Evolutionary conservation across 305 asterid genomes (phyloP).

Genomic region (Nicotiana rustica): DNA sequence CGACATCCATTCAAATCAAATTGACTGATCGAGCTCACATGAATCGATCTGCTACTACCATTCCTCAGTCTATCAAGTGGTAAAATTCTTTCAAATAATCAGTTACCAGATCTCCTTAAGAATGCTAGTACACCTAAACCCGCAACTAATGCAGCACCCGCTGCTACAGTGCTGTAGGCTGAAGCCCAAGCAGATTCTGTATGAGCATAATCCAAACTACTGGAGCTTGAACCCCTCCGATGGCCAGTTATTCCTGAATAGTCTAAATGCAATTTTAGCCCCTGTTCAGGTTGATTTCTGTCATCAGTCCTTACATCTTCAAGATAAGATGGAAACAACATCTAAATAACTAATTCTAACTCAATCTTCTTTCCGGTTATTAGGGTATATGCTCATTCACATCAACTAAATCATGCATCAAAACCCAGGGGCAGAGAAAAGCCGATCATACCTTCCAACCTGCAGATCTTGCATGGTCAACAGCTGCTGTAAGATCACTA

Average conservation of each 20-base stretch:
- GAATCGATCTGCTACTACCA: not conserved
- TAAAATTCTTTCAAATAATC: slow-evolving; percentile 33
- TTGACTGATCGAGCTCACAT: not conserved
- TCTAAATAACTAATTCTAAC: not conserved
- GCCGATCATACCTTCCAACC: slow-evolving; percentile 87
- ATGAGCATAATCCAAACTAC: slow-evolving; percentile 56
- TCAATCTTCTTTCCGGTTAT: slow-evolving; percentile 18
- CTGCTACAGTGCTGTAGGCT: slow-evolving; percentile 77
- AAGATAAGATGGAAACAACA: not conserved
- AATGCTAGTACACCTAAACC: slow-evolving; percentile 71
- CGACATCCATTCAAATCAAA: not conserved
- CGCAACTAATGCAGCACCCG: slow-evolving; percentile 83
- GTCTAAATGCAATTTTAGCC: slow-evolving; percentile 78
- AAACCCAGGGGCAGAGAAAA: slow-evolving; percentile 12
- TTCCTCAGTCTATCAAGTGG: not conserved
- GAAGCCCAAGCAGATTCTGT: slow-evolving; percentile 71
- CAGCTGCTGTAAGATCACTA: slow-evolving; percentile 89
- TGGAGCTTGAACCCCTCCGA: slow-evolving; percentile 50
- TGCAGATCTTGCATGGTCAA: slow-evolving; percentile 83
- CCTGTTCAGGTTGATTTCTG: slow-evolving; percentile 52
- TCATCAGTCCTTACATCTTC: slow-evolving; percentile 17
- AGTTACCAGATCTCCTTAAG: slow-evolving; percentile 63
- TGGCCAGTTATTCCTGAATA: slow-evolving; percentile 54
- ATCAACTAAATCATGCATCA: slow-evolving; percentile 10
- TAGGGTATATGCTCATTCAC: slow-evolving; percentile 21